A percentile compares a stretch with the other conserved stretches of the same genome.
phyloP scores from a whole-genome alignment of 345 rosid species.

The Hibiscus syriacus region DNA sequence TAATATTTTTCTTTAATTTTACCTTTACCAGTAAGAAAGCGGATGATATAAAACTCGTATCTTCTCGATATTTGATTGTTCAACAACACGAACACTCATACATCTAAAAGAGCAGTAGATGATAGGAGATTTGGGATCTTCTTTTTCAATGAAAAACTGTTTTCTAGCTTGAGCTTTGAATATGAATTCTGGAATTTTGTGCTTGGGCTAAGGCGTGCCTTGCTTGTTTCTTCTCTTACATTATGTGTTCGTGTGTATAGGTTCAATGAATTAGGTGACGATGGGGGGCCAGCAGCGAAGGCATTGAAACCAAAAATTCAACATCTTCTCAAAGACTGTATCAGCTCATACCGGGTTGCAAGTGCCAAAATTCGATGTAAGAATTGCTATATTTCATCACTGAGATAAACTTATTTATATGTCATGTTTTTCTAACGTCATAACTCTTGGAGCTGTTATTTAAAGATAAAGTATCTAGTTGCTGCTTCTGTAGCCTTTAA shows the following conservation, averaged over 20 bases:
- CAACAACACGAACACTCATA: too few relatives aligned
- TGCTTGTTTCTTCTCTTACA: neutral
- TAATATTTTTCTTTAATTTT: too few relatives aligned
- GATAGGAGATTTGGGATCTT: too few relatives aligned
- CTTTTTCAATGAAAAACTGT: too few relatives aligned
- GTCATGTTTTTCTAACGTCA: neutral
- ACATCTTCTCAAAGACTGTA: conserved; percentile 30
- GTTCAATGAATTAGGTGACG: conserved; percentile 51
- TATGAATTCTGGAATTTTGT: neutral
- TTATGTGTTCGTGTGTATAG: conserved; percentile 21
- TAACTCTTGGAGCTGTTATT: neutral
- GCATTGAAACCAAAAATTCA: conserved; percentile 38
- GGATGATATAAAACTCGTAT: neutral
- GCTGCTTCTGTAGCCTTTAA: conserved; percentile 50
- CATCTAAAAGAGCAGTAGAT: too few relatives aligned
- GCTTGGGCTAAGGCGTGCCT: neutral
- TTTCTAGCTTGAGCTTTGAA: neutral
- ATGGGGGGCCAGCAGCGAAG: conserved; percentile 56
- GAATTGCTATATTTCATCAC: neutral
- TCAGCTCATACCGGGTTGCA: conserved; percentile 41
- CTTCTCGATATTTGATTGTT: neutral
- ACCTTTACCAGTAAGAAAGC: neutral
- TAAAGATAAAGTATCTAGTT: conserved; percentile 40
- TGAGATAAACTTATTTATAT: neutral
- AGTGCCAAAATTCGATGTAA: conserved; percentile 45